Evolutionary conservation across 345 rosid genomes (phyloP), one percentile per base, ranked within the genome.

Genomic region (Gossypium turneri): DNA sequence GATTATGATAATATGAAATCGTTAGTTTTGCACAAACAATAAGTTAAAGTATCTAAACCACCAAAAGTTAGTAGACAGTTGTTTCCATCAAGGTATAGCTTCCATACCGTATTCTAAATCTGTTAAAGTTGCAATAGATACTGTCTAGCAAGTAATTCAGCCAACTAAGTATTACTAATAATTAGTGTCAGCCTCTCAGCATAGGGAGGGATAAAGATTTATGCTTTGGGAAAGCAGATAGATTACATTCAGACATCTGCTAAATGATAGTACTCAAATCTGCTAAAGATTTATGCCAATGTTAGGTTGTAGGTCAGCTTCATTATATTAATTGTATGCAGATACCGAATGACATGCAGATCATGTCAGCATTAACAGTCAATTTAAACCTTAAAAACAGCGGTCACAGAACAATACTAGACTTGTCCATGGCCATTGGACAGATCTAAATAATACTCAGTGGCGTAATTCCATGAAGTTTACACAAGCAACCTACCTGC

Each of bases 401-500:
- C 29, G 58, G 65, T 48, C 34, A 7, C 12, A 16, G 17, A 19
- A 19, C 60, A 57, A 61, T 9, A n/a, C 59, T 55, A 55, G 59
- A n/a, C 24, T 22, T 55, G 24, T 8, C 59, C 59, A 55, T 55
- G 59, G 24, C 59, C 59, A 1, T n/a, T 57, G 15, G 15, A 57
- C 29, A 22, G 62, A 13, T 57, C 27, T 22, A 57, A 57, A 9
- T 57, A 57, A 20, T 73, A 68, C 22, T 45, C 5, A 9, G 27
- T 53, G 22, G 29, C 12, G 12, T 45, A 61, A 73, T 58, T 34
- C 67, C 17, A 25, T 20, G 19, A 71, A 65, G 68, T 7, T 12
- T 9, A 45, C 29, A 52, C 53, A 65, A 34, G 60, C 19, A 61
- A 81, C 80, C 27, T 79, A 94, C 98, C 99, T 95, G 99, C 82